A percentile compares a stretch with the other conserved stretches of the same genome.
These are phyloP conservation scores for Spathaspora girioi DNA, from an alignment of 805 yeast species.

Conservation along the genomic window DNA sequence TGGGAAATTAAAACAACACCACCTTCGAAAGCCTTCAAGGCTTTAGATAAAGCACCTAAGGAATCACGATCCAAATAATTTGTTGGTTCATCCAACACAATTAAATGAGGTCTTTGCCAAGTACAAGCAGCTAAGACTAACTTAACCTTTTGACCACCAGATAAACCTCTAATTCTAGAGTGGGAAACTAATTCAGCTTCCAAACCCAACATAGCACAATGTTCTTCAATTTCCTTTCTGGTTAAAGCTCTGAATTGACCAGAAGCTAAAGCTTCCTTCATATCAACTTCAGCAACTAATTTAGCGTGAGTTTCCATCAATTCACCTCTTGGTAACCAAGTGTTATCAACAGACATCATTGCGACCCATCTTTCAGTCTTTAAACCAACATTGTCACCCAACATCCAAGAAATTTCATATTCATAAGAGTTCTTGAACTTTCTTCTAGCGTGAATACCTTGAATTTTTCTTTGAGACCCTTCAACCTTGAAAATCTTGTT, in stretches of 20 bases:
- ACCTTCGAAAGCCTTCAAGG: slow-evolving; percentile 98
- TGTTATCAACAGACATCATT: slow-evolving; percentile 99
- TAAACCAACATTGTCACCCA: slow-evolving; percentile 99
- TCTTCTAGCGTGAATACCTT: slow-evolving; percentile 92
- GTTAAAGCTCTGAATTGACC: slow-evolving; percentile 99
- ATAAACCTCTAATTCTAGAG: slow-evolving; percentile 99
- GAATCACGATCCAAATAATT: slow-evolving; percentile 99
- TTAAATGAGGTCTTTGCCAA: slow-evolving; percentile 99
- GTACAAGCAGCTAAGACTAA: slow-evolving; percentile 99
- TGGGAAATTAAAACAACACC: slow-evolving; percentile 99
- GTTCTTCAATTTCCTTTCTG: slow-evolving; percentile 99
- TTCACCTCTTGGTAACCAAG: slow-evolving; percentile 99
- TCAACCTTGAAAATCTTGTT: slow-evolving; percentile 99
- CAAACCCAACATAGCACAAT: slow-evolving; percentile 97
- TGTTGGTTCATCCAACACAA: slow-evolving; percentile 99
- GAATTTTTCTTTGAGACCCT: slow-evolving; percentile 97
- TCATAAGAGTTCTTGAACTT: slow-evolving; percentile 99
- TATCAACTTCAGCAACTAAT: slow-evolving; percentile 99
- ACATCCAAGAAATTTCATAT: slow-evolving; percentile 95
- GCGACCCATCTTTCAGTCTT: slow-evolving; percentile 99
- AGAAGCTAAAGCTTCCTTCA: slow-evolving; percentile 99
- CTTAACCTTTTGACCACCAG: slow-evolving; percentile 99
- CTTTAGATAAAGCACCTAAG: slow-evolving; percentile 98
- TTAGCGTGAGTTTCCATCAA: slow-evolving; percentile 89
- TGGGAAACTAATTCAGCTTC: slow-evolving; percentile 99